A percentile compares a stretch with the other conserved stretches of the same genome.
These are phyloP conservation scores for Ascosphaera apis DNA, from an alignment of 2,329 filamentous ascomycete genomes.

Conservation along the genomic window DNA sequence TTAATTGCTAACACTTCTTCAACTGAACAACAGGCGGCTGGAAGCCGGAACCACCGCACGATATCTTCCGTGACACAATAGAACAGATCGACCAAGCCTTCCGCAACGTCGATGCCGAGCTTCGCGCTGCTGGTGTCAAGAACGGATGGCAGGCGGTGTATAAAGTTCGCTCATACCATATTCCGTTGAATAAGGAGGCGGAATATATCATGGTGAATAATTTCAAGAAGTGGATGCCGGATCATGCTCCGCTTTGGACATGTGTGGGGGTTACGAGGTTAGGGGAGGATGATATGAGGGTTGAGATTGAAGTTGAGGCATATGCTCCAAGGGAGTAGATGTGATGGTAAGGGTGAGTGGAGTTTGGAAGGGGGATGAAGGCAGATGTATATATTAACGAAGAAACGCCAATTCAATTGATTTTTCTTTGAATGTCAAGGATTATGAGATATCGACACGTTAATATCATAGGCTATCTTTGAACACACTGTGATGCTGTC, in stretches of 20 bases:
- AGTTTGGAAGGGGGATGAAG: too few relatives aligned
- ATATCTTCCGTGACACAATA: slow-evolving; percentile 16
- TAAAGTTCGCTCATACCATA: slow-evolving; percentile 24
- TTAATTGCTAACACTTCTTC: not conserved
- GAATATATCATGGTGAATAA: slow-evolving; percentile 23
- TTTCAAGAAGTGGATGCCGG: slow-evolving; percentile 27
- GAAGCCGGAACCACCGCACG: slow-evolving; percentile 8
- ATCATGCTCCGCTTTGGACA: slow-evolving; percentile 32
- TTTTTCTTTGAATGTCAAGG: too few relatives aligned
- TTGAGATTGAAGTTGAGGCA: slow-evolving; percentile 36
- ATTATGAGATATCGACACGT: too few relatives aligned
- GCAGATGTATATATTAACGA: too few relatives aligned
- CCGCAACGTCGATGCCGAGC: slow-evolving; percentile 28
- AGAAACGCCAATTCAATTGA: too few relatives aligned
- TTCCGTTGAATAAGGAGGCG: slow-evolving; percentile 19
- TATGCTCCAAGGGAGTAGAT: slow-evolving; percentile 9
- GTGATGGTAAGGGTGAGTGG: too few relatives aligned
- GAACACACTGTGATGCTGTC: too few relatives aligned
- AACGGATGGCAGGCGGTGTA: slow-evolving; percentile 32
- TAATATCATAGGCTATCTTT: too few relatives aligned
- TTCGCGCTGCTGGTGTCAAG: slow-evolving; percentile 31
- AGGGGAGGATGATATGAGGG: slow-evolving; percentile 27
- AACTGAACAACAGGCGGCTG: slow-evolving; percentile 19
- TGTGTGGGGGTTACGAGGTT: slow-evolving; percentile 27
- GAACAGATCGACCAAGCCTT: slow-evolving; percentile 31